A percentile compares a stretch with the other conserved stretches of the same genome.
phyloP scores from a whole-genome alignment of 352 stramenopile genomes.

The Phytophthora pini region DNA sequence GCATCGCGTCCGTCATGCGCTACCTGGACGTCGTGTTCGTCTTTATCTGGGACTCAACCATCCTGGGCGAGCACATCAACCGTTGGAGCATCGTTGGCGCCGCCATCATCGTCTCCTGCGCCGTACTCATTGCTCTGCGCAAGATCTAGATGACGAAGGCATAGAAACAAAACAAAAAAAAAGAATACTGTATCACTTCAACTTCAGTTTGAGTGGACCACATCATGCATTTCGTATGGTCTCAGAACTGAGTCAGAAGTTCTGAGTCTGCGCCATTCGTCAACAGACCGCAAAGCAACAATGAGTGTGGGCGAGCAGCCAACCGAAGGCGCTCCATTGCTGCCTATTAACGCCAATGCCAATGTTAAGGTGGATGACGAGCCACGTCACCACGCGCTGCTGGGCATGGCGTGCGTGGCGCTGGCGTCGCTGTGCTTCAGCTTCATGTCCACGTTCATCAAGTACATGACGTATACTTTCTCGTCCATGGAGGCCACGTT shows the following conservation, averaged over 20 bases:
- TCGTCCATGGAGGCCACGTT: constrained; percentile 81
- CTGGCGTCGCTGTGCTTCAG: constrained; percentile 77
- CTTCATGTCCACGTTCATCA: constrained; percentile 79
- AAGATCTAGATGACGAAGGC: constrained; percentile 30
- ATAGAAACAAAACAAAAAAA: background rate
- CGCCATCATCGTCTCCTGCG: constrained; percentile 46
- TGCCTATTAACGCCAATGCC: constrained; percentile 15
- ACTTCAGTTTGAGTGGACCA: background rate
- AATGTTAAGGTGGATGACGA: constrained; percentile 11
- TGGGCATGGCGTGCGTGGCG: constrained; percentile 65
- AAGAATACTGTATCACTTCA: no score
- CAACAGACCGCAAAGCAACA: background rate
- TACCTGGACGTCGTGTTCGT: constrained; percentile 76
- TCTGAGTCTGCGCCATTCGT: constrained; percentile 2
- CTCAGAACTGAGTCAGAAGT: no score
- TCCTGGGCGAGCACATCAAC: constrained; percentile 55
- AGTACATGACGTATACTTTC: constrained; percentile 73
- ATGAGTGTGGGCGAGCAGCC: constrained; percentile 14
- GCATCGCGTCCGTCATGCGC: constrained; percentile 66
- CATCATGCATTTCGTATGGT: background rate
- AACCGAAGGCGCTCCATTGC: constrained; percentile 19
- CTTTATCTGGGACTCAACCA: constrained; percentile 66
- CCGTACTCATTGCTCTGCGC: constrained; percentile 51
- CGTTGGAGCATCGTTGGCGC: constrained; percentile 57
- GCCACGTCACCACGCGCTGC: constrained; percentile 48